These are phyloP conservation scores for Camillea tinctor DNA, from an alignment of 2,329 filamentous ascomycete species.

Conservation along the genomic window DNA sequence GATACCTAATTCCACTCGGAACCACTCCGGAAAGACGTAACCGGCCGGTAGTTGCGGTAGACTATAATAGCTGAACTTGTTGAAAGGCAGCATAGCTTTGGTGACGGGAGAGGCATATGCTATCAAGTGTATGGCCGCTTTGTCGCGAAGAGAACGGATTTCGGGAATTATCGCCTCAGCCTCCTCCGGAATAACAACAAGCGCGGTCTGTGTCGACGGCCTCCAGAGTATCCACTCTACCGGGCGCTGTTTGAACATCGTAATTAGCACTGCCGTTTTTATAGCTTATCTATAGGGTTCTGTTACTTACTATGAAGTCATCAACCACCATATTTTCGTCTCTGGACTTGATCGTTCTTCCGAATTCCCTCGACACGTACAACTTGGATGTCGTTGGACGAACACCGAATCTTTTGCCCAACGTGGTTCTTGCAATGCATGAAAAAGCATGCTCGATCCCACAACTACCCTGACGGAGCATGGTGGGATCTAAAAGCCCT, in stretches of 20 bases:
- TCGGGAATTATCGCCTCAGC: conserved; percentile 53
- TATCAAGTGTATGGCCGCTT: conserved; percentile 44
- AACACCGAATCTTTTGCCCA: conserved; percentile 35
- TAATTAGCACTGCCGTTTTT: conserved; percentile 8
- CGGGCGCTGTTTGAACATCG: conserved; percentile 35
- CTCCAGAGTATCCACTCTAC: conserved; percentile 65
- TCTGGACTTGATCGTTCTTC: conserved; percentile 38
- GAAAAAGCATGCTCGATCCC: conserved; percentile 44
- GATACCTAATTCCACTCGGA: conserved; percentile 59
- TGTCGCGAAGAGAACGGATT: conserved; percentile 27
- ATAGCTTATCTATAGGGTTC: not conserved
- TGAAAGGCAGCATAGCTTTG: conserved; percentile 58
- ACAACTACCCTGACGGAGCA: conserved; percentile 19
- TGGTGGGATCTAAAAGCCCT: conserved; percentile 36
- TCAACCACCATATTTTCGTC: conserved; percentile 23
- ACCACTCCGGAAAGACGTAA: conserved; percentile 48
- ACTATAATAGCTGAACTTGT: conserved; percentile 50
- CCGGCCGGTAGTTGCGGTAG: conserved; percentile 45
- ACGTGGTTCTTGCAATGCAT: conserved; percentile 36
- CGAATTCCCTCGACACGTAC: conserved; percentile 48
- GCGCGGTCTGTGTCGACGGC: conserved; percentile 39
- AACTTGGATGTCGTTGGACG: conserved; percentile 25
- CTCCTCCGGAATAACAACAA: conserved; percentile 64
- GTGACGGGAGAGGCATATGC: conserved; percentile 62
- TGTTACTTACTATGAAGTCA: conserved; percentile 28